These are phyloP conservation scores for Solanum verrucosum DNA, from an alignment of 257 asterid species.

Conservation along the genomic window DNA sequence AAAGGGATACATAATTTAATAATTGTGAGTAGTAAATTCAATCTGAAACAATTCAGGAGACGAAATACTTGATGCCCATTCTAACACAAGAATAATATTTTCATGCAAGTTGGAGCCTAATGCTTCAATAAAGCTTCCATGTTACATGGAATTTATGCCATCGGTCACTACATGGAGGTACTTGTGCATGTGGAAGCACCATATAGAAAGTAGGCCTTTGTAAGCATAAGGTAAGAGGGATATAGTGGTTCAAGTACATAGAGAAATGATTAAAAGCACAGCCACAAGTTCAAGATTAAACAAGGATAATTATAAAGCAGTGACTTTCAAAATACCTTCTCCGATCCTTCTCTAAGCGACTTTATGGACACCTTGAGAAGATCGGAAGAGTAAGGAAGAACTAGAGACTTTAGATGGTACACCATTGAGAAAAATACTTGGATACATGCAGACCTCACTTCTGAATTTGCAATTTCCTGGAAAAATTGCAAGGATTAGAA, in stretches of 20 bases:
- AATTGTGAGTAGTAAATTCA: background rate
- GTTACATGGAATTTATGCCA: background rate
- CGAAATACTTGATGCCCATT: background rate
- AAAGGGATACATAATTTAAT: background rate
- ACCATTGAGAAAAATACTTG: constrained; percentile 70
- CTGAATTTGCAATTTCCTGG: constrained; percentile 44
- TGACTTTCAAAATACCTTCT: constrained; percentile 36
- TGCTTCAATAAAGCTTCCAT: background rate
- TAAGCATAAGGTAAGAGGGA: background rate
- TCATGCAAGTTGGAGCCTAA: background rate
- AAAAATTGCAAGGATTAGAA: background rate
- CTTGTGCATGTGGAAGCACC: background rate
- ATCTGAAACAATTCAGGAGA: background rate
- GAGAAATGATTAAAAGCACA: background rate
- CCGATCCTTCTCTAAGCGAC: constrained; percentile 56
- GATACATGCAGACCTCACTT: constrained; percentile 65
- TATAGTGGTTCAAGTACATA: background rate
- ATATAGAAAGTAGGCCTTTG: background rate
- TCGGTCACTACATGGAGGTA: background rate
- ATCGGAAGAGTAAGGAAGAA: constrained; percentile 46
- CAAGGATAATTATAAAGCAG: background rate
- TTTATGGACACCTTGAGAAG: constrained; percentile 41
- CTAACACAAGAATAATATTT: background rate
- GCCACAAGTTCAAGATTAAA: background rate
- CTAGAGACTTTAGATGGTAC: constrained; percentile 57